Percentiles rank a stretch among this genome's conserved stretches.
phyloP scores from a whole-genome alignment of 495 filamentous ascomycete species.

The Penicillium waksmanii region DNA sequence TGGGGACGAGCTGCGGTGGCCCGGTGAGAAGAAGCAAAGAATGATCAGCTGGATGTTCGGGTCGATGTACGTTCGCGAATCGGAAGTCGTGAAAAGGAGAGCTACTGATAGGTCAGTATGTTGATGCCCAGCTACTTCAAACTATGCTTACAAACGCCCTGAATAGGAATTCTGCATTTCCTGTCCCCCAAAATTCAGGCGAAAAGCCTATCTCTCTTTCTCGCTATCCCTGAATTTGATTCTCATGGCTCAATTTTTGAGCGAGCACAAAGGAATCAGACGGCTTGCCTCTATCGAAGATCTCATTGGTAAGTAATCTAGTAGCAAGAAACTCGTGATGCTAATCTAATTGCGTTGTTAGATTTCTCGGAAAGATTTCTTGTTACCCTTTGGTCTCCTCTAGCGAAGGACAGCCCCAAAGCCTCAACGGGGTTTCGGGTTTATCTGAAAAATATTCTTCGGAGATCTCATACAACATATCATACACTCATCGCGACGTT shows the following conservation, averaged over 20 bases:
- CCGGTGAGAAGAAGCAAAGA: too few relatives aligned
- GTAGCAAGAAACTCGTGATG: not conserved
- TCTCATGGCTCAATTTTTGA: not conserved
- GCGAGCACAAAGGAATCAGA: not conserved
- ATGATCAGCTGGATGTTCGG: too few relatives aligned
- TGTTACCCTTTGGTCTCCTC: not conserved
- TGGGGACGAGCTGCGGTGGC: too few relatives aligned
- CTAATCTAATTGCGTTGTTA: not conserved
- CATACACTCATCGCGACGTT: too few relatives aligned
- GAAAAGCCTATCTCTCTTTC: not conserved
- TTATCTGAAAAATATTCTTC: not conserved
- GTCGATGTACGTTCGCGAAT: too few relatives aligned
- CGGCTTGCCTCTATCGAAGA: not conserved
- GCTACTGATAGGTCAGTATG: not conserved
- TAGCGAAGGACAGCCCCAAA: not conserved
- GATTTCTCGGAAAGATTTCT: conserved; percentile 3
- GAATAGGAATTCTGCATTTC: not conserved
- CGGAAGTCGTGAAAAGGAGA: too few relatives aligned
- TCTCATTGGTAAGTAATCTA: not conserved
- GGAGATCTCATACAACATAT: not conserved
- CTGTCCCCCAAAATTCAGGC: not conserved
- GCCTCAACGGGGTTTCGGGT: not conserved
- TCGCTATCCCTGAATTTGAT: not conserved
- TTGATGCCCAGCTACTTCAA: not conserved
- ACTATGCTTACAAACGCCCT: not conserved